Conservation (phyloP, 2,329 filamentous ascomycete species). For the Colletotrichum viniferum region DNA sequence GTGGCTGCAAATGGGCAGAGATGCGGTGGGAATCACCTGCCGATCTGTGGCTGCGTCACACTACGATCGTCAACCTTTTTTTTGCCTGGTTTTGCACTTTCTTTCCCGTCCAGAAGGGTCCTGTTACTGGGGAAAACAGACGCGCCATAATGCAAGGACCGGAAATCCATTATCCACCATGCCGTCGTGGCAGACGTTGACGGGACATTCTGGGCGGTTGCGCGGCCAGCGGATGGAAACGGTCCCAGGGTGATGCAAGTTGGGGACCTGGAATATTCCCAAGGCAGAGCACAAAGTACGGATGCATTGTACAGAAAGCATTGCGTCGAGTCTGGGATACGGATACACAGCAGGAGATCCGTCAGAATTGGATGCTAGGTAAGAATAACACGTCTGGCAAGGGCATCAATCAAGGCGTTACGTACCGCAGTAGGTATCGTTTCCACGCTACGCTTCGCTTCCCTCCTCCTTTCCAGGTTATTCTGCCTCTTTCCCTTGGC, state of each 20-base stretch:
- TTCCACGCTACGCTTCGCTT: not conserved
- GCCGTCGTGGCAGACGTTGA: slow-evolving; percentile 3
- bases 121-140: not conserved
- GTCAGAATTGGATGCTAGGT: not conserved
- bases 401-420: not conserved
- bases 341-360: not conserved
- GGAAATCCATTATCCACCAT: not conserved
- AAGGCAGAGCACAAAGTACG: not conserved
- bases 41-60: slow-evolving; percentile 11
- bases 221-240: slow-evolving; percentile 9
- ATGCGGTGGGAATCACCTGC: not conserved
- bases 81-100: not conserved
- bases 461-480: not conserved
- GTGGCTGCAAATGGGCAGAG: not conserved
- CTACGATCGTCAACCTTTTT: not conserved
- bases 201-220: not conserved
- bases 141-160: not conserved
- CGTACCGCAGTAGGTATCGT: not conserved
- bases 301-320: not conserved
- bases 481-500: not conserved
- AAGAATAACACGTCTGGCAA: not conserved
- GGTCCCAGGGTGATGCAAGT: slow-evolving; percentile 8
- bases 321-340: not conserved
- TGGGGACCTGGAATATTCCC: not conserved
- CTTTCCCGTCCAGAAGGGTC: not conserved